phyloP scores from a whole-genome alignment of 805 yeast species.

The Kazachstania africana region DNA sequence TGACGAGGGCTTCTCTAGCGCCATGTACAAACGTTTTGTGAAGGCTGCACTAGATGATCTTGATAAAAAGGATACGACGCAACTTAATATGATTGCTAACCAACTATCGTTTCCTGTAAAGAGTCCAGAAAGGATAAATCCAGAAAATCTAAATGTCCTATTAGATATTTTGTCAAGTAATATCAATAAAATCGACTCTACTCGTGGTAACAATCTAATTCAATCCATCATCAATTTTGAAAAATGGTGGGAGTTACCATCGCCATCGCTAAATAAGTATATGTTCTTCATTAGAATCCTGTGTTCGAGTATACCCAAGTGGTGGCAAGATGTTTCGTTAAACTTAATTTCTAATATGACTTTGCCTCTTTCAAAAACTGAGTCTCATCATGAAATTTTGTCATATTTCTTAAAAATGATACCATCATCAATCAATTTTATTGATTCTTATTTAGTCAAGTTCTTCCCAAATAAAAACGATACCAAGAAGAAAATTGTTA shows the following conservation, averaged over 20 bases:
- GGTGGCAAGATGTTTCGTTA: conserved; percentile 75
- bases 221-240: conserved; percentile 46
- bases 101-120: conserved; percentile 44
- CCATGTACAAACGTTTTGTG: conserved; percentile 35
- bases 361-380: conserved; percentile 21
- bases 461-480: conserved; percentile 76
- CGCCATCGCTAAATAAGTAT: conserved; percentile 39
- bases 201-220: conserved; percentile 40
- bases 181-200: conserved; percentile 50
- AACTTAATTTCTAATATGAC: conserved; percentile 55
- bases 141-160: conserved; percentile 40
- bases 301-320: conserved; percentile 77
- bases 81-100: conserved; percentile 46
- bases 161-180: conserved; percentile 51
- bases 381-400: conserved; percentile 54
- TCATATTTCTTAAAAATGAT: conserved; percentile 53
- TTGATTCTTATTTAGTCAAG: conserved; percentile 45
- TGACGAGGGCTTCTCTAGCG: conserved; percentile 22
- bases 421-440: conserved; percentile 66
- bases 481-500: conserved; percentile 38
- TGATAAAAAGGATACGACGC: conserved; percentile 46
- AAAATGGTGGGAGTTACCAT: conserved; percentile 46
- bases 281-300: conserved; percentile 65
- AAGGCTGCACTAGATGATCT: conserved; percentile 59
- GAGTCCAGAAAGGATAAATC: conserved; percentile 43